phyloP scores from a whole-genome alignment of 2,329 filamentous ascomycete species.

The Fusarium illudens region DNA sequence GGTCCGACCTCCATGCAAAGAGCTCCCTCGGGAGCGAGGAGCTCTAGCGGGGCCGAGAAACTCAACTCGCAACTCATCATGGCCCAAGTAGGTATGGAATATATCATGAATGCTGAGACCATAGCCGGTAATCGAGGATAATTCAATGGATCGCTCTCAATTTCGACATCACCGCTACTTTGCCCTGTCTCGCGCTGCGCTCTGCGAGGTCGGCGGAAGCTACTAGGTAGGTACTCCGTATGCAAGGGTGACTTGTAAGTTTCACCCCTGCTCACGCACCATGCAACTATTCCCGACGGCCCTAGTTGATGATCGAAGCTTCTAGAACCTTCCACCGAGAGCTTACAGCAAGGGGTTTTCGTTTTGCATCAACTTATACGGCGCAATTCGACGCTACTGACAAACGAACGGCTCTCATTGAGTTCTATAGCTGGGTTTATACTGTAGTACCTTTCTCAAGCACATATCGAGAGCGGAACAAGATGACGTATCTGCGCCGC shows the following conservation, averaged over 20 bases:
- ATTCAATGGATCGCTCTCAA: background rate
- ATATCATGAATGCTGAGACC: background rate
- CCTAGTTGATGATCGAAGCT: slow-evolving; percentile 32
- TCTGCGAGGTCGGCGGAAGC: background rate
- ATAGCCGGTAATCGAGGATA: background rate
- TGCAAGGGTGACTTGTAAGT: slow-evolving; percentile 11
- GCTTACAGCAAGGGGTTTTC: background rate
- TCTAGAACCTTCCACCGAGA: slow-evolving; percentile 41
- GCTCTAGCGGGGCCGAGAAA: slow-evolving; percentile 8
- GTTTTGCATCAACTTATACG: background rate
- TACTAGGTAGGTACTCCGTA: background rate
- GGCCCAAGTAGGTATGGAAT: background rate
- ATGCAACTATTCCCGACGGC: slow-evolving; percentile 25
- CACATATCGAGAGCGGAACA: background rate
- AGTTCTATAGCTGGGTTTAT: background rate
- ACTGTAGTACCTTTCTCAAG: background rate
- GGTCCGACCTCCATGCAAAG: slow-evolving; percentile 2
- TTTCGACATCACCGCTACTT: background rate
- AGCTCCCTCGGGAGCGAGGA: slow-evolving; percentile 3
- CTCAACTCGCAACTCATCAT: background rate
- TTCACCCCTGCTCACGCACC: slow-evolving; percentile 12
- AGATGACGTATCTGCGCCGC: background rate
- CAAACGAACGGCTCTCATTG: background rate
- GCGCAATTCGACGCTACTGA: background rate
- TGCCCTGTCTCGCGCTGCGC: background rate